Percentiles rank a stretch among this genome's conserved stretches.
phyloP scores from a whole-genome alignment of 2,329 filamentous ascomycete genomes.

The Fusarium austroafricanum region DNA sequence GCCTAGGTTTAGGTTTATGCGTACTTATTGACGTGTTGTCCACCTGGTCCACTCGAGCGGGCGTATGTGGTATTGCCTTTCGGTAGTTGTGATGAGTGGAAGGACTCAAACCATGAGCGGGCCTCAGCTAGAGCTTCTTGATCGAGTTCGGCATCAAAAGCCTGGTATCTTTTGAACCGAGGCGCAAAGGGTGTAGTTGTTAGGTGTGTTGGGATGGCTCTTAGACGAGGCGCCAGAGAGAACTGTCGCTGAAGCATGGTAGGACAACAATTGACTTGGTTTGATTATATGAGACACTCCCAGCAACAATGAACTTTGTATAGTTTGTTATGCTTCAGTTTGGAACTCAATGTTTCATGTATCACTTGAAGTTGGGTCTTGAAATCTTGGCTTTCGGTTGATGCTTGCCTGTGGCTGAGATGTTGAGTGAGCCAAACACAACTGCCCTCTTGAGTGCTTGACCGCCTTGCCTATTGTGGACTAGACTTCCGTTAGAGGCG shows the following conservation, averaged over 20 bases:
- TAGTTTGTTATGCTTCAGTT: not conserved
- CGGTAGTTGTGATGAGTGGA: constrained; percentile 59
- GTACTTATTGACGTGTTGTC: constrained; percentile 73
- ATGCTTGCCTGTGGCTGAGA: constrained; percentile 31
- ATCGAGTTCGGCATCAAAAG: constrained; percentile 63
- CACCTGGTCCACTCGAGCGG: constrained; percentile 70
- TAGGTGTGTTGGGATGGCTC: not conserved
- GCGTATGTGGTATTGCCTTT: constrained; percentile 65
- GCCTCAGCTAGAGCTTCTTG: constrained; percentile 63
- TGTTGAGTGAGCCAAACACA: constrained; percentile 28
- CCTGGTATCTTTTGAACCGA: constrained; percentile 56
- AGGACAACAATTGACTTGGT: not conserved
- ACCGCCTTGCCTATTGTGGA: constrained; percentile 42
- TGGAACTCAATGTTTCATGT: constrained; percentile 7
- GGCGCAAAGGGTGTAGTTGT: constrained; percentile 13
- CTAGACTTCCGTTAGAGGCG: constrained; percentile 31
- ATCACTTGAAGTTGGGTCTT: constrained; percentile 1
- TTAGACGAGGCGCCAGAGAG: not conserved
- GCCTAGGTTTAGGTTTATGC: constrained; percentile 48
- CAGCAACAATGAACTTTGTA: not conserved
- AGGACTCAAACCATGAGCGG: constrained; percentile 62
- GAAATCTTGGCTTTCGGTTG: constrained; percentile 14
- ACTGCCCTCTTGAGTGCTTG: constrained; percentile 28
- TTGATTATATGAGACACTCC: not conserved
- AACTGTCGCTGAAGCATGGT: constrained; percentile 33